Evolutionary conservation across 192 early-diverging fungal genomes (phyloP).

Genomic region (Entomortierella lignicola): DNA sequence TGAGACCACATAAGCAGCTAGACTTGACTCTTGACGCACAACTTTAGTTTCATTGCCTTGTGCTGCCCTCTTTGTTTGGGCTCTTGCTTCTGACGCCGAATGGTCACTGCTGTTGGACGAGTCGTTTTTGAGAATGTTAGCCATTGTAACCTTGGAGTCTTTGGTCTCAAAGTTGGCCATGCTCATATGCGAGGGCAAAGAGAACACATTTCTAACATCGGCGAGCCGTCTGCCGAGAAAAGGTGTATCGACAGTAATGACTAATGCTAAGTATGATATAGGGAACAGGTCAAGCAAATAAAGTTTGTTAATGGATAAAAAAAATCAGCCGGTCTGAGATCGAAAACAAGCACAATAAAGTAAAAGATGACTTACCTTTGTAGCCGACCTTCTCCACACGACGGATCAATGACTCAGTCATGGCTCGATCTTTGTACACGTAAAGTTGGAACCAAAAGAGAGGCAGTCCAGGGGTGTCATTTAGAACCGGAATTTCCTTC

Average conservation of each 20-base stretch:
- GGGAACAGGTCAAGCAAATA: not conserved
- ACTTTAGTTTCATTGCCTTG: conserved; percentile 12
- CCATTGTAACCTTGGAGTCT: conserved; percentile 54
- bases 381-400: conserved; percentile 82
- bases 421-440: conserved; percentile 75
- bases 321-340: conserved; percentile 3
- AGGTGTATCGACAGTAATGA: conserved; percentile 89
- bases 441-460: conserved; percentile 82
- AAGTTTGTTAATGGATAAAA: not conserved
- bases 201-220: conserved; percentile 84
- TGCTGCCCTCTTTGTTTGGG: conserved; percentile 1
- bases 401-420: conserved; percentile 73
- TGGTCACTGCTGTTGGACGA: no score
- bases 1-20: conserved; percentile 65
- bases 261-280: conserved; percentile 56
- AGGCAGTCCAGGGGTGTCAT: conserved; percentile 60
- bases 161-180: conserved; percentile 73
- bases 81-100: no score
- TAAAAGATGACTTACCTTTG: conserved; percentile 58
- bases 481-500: conserved; percentile 63
- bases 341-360: no score
- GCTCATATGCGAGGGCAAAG: conserved; percentile 68
- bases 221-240: conserved; percentile 79
- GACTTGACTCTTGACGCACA: conserved; percentile 40
- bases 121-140: conserved; percentile 25